Evolutionary conservation across 148 eudicot genomes (phyloP), one percentile per base, ranked within the genome.

Genomic region (Rhododendron vialii): DNA sequence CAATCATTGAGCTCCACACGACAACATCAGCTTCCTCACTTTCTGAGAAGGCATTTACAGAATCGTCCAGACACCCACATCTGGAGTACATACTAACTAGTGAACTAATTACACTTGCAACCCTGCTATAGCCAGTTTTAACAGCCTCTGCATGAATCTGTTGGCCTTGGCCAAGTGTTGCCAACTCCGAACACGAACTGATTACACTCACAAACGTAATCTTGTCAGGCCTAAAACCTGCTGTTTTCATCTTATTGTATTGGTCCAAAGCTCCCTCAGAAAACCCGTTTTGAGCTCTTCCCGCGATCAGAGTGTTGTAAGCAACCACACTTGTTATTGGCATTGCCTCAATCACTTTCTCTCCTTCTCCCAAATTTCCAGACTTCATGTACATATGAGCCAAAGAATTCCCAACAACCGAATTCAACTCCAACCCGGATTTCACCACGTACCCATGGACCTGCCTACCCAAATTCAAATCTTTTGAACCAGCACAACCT

Each of bases 301-400:
- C 96, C 0, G 73, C 94, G 45, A 96, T 96, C 33, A 96, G 94
- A 15, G 95, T 94, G 85, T 96, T 96, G 33, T 84, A 96, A 53
- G 92, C 91, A 47, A 90, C 92, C 55, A 93, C 88, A 87, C 88
- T 96, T 17, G 61, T 89, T 76, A 86, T 77, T 0, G 95, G 92
- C 98, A 94, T 88, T 55, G 84, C 89, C 85, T 81, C 83, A 26
- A 96, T 92, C 81, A 94, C 92, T 69, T 61, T 90, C 88, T 93
- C 94, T 8, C 96, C 98, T 50, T 92, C 95, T 36, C 83, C 89
- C 79, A 95, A 86, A 84, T 92, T 83, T 18, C 90, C 94, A 82
- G 94, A 95, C 90, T 92, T 96, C 94, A 95, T 95, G 86, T 95
- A 96, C 98, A 95, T 95, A 86, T 96, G 95, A 24, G 96, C 92